Percentiles rank a stretch among this genome's conserved stretches.
Conservation (phyloP, 106 monocot genomes). For the Ottelia alismoides region DNA sequence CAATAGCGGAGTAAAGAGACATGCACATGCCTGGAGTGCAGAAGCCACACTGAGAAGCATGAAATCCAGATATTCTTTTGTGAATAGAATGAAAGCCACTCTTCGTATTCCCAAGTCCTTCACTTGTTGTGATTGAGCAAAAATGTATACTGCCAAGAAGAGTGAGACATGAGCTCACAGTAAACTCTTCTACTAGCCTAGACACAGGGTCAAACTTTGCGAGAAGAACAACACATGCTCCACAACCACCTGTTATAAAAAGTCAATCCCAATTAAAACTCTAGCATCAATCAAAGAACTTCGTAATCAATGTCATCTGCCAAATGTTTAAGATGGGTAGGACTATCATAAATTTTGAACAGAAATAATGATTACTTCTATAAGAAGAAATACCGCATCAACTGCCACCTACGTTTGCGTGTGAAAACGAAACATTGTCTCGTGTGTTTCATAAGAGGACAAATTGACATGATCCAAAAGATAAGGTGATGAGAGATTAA, state of each 20-base stretch:
- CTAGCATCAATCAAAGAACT: no score
- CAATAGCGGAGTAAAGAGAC: constrained; percentile 55
- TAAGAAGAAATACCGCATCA: no score
- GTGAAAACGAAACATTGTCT: no score
- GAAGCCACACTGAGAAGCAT: constrained; percentile 73
- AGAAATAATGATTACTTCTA: no score
- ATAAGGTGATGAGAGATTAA: no score
- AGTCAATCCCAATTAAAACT: no score
- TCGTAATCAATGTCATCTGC: no score
- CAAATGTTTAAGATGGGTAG: no score
- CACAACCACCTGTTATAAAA: constrained; percentile 90
- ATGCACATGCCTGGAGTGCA: constrained; percentile 82
- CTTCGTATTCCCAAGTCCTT: constrained; percentile 47
- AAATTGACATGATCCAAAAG: no score
- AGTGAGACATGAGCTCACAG: constrained; percentile 53
- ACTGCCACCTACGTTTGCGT: no score
- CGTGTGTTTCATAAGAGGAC: no score
- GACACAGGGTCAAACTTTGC: constrained; percentile 34
- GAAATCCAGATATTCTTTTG: constrained; percentile 51
- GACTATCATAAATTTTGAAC: no score
- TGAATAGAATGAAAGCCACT: constrained; percentile 59
- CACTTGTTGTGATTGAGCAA: constrained; percentile 60
- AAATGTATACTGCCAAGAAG: constrained; percentile 46
- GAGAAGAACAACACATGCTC: constrained; percentile 65
- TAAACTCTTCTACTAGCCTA: constrained; percentile 19